phyloP scores from a whole-genome alignment of 345 rosid genomes.

The Excoecaria agallocha region DNA sequence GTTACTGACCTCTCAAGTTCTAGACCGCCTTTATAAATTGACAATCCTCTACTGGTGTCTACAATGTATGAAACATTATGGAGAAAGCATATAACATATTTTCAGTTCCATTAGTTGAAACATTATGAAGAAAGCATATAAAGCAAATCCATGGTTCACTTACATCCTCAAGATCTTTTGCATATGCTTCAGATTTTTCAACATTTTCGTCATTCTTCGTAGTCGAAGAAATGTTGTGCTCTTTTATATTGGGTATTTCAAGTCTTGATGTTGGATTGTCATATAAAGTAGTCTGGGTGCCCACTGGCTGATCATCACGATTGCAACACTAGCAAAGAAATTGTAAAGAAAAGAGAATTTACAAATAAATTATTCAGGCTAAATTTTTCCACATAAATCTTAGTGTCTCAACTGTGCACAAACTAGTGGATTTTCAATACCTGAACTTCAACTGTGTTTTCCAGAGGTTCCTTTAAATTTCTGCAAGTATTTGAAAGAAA shows the following conservation, averaged over 20 bases:
- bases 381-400: background rate
- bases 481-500: constrained; percentile 32
- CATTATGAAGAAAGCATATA: background rate
- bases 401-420: constrained; percentile 3
- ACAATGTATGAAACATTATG: background rate
- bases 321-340: constrained; percentile 36
- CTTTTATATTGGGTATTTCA: constrained; percentile 39
- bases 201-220: constrained; percentile 51
- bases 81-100: background rate
- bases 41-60: too few relatives aligned
- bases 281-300: constrained; percentile 21
- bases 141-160: constrained; percentile 25
- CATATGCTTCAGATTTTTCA: constrained; percentile 75
- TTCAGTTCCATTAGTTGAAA: constrained; percentile 1
- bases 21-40: too few relatives aligned
- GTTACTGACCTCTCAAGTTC: too few relatives aligned
- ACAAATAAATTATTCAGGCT: background rate
- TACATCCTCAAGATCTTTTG: constrained; percentile 80
- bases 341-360: constrained; percentile 12
- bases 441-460: constrained; percentile 41
- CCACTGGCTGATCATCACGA: constrained; percentile 30
- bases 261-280: constrained; percentile 27
- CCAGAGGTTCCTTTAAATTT: constrained; percentile 27
- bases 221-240: constrained; percentile 33
- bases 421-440: constrained; percentile 27